A percentile compares a stretch with the other conserved stretches of the same genome.
Conservation (phyloP, 2,329 filamentous ascomycete genomes). For the Alternaria conjuncta region DNA sequence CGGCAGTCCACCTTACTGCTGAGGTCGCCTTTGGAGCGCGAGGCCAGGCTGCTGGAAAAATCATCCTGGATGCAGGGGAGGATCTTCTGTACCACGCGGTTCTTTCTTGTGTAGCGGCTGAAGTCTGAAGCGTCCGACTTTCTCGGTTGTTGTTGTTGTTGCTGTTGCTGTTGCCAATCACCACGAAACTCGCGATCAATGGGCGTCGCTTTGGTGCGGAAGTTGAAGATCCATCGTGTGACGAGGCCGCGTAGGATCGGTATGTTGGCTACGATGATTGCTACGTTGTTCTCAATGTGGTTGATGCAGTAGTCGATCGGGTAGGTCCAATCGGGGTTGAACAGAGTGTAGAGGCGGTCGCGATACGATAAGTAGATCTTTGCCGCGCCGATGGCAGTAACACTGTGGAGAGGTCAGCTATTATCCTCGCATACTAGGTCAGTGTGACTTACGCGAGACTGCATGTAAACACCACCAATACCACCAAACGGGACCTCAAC, state of each 20-base stretch:
- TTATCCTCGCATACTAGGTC: neutral
- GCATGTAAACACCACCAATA: constrained; percentile 48
- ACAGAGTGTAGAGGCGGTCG: constrained; percentile 47
- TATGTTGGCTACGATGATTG: constrained; percentile 51
- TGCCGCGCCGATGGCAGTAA: constrained; percentile 48
- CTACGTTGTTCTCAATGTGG: constrained; percentile 52
- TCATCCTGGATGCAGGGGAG: constrained; percentile 46
- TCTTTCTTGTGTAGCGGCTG: constrained; percentile 26
- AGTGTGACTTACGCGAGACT: constrained; percentile 44
- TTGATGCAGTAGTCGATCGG: constrained; percentile 51
- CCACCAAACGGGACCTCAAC: constrained; percentile 46
- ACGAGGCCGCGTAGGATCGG: constrained; percentile 51
- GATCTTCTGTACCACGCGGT: constrained; percentile 38
- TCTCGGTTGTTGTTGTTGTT: constrained; percentile 22
- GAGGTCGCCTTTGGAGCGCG: constrained; percentile 20
- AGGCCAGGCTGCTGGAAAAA: constrained; percentile 44
- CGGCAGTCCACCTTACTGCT: constrained; percentile 18
- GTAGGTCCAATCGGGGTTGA: constrained; percentile 51
- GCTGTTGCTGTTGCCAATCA: constrained; percentile 25
- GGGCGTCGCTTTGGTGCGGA: constrained; percentile 42
- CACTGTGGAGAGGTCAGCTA: constrained; percentile 28
- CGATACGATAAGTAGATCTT: constrained; percentile 51
- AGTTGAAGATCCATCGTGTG: constrained; percentile 50
- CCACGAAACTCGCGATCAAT: constrained; percentile 40
- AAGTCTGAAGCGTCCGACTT: constrained; percentile 35